phyloP scores from a whole-genome alignment of 2,329 filamentous ascomycete genomes.

The Aureobasidium sp. region DNA sequence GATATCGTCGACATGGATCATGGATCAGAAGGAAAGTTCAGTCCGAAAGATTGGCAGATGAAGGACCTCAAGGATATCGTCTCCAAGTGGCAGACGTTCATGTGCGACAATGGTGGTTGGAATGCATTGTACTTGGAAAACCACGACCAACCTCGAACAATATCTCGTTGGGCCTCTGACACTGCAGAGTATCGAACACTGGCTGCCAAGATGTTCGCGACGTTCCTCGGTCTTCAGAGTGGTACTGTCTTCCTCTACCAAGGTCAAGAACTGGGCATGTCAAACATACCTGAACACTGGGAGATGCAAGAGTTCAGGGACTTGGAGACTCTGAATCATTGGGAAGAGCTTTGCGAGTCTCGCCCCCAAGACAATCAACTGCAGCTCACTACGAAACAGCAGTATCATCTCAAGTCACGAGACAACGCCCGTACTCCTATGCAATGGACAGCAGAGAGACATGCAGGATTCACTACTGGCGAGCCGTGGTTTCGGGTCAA shows the following conservation, averaged over 20 bases:
- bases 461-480: conserved; percentile 58
- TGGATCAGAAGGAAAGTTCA: conserved; percentile 38
- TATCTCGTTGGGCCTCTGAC: conserved; percentile 48
- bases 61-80: conserved; percentile 48
- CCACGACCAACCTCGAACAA: conserved; percentile 53
- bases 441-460: conserved; percentile 53
- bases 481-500: conserved; percentile 62
- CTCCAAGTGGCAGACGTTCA: conserved; percentile 52
- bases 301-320: conserved; percentile 29
- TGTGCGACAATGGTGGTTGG: conserved; percentile 54
- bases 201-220: conserved; percentile 43
- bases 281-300: conserved; percentile 40
- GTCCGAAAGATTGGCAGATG: conserved; percentile 40
- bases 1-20: conserved; percentile 50
- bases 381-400: no score
- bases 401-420: conserved; percentile 49
- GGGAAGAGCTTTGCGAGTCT: neutral
- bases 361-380: no score
- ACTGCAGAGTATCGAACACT: conserved; percentile 38
- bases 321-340: conserved; percentile 16
- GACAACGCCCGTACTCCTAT: conserved; percentile 65
- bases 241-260: conserved; percentile 56
- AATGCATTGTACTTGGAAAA: conserved; percentile 58
- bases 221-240: neutral
- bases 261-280: conserved; percentile 58